Conservation (phyloP, 805 yeast species). For the Tetrapisispora pingtungensis region DNA sequence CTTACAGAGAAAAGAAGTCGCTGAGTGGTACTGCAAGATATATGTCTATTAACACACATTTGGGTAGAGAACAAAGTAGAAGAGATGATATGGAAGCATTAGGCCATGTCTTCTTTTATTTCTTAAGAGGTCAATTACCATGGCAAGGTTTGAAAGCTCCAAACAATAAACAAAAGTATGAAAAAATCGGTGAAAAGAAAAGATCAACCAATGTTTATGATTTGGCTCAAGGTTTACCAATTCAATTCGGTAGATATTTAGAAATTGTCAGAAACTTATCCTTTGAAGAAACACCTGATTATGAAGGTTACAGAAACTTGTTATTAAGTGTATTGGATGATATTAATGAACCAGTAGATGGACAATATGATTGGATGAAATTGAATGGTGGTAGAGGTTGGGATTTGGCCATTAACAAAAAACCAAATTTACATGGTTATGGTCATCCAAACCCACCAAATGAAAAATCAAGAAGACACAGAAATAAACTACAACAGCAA, state of each 20-base stretch:
- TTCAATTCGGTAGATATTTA: conserved; percentile 86
- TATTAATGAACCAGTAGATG: conserved; percentile 65
- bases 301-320: conserved; percentile 71
- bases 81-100: conserved; percentile 93
- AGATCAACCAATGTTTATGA: conserved; percentile 81
- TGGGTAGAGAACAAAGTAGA: conserved; percentile 94
- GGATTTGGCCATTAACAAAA: conserved; percentile 82
- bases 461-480: conserved; percentile 30
- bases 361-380: conserved; percentile 96
- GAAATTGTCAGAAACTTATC: conserved; percentile 78
- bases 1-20: conserved; percentile 92
- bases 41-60: conserved; percentile 94
- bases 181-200: conserved; percentile 93
- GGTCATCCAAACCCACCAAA: conserved; percentile 87
- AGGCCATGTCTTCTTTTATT: conserved; percentile 94
- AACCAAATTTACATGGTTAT: conserved; percentile 90
- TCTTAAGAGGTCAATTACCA: conserved; percentile 86
- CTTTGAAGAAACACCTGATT: conserved; percentile 92
- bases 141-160: conserved; percentile 99
- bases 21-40: conserved; percentile 97
- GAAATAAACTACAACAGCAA: conserved; percentile 11
- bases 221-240: conserved; percentile 80
- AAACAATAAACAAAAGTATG: conserved; percentile 94
- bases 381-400: conserved; percentile 92
- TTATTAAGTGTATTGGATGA: conserved; percentile 70